Conservation (phyloP, 148 eudicot genomes). For the Rhododendron vialii region DNA sequence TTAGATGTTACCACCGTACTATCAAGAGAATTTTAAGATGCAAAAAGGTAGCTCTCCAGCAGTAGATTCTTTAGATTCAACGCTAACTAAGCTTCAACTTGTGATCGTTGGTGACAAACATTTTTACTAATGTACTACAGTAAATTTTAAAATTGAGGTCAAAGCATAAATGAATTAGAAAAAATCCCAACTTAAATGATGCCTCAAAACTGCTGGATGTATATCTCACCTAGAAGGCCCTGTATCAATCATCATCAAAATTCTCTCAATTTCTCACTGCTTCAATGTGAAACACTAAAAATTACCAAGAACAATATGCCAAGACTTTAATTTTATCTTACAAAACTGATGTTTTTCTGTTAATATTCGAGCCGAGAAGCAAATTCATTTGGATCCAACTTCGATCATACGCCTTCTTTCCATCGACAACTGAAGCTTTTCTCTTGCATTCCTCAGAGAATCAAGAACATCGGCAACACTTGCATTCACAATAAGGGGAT, state of each 20-base stretch:
- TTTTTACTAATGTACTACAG: too few relatives aligned
- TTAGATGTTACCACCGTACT: too few relatives aligned
- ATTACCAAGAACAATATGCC: background rate
- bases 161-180: too few relatives aligned
- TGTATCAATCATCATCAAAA: background rate
- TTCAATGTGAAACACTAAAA: background rate
- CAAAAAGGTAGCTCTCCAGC: too few relatives aligned
- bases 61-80: too few relatives aligned
- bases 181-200: too few relatives aligned
- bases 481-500: slow-evolving; percentile 27
- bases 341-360: background rate
- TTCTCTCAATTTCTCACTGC: background rate
- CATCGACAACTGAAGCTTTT: slow-evolving; percentile 39
- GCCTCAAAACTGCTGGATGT: too few relatives aligned
- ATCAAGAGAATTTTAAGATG: too few relatives aligned
- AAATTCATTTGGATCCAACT: slow-evolving; percentile 29
- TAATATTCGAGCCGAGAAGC: background rate
- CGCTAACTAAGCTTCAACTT: too few relatives aligned
- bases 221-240: background rate
- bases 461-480: slow-evolving; percentile 53
- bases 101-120: too few relatives aligned
- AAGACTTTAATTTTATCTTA: background rate
- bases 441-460: slow-evolving; percentile 38
- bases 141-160: too few relatives aligned
- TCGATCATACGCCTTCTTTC: slow-evolving; percentile 31